Percentiles rank a stretch among this genome's conserved stretches.
Conservation (phyloP, 768 basidiomycete genomes). For the Fibroporia radiculosa region DNA sequence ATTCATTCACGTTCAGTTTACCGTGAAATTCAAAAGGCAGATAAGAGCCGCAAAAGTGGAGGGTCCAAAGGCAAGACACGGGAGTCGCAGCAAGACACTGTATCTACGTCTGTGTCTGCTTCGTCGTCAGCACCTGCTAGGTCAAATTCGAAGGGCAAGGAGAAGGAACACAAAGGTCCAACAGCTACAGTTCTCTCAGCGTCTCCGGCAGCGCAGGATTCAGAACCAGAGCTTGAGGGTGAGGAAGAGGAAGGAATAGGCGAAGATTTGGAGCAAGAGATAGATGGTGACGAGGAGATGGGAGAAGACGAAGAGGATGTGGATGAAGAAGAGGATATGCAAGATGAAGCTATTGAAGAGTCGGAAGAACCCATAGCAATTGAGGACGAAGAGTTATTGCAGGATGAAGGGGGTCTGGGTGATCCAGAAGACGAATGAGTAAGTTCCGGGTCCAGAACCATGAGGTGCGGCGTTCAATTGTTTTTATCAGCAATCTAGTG, state of each 20-base stretch:
- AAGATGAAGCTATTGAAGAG: constrained; percentile 34
- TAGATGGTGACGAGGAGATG: constrained; percentile 28
- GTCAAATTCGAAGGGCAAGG: constrained; percentile 30
- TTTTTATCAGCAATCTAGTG: too few species aligned
- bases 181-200: constrained; percentile 20
- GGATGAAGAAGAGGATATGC: constrained; percentile 23
- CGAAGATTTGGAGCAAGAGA: constrained; percentile 22
- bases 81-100: constrained; percentile 13
- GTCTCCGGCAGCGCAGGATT: constrained; percentile 5
- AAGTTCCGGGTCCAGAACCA: too few species aligned
- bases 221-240: constrained; percentile 14
- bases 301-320: constrained; percentile 28
- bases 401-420: constrained; percentile 33
- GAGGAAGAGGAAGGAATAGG: constrained; percentile 23
- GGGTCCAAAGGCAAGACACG: constrained; percentile 16
- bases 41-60: constrained; percentile 37
- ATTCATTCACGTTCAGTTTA: constrained; percentile 40
- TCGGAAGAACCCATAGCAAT: constrained; percentile 34
- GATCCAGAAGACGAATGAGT: constrained; percentile 2
- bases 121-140: constrained; percentile 7
- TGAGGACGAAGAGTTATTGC: constrained; percentile 36
- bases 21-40: constrained; percentile 53
- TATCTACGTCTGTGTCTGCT: constrained; percentile 21
- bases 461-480: too few species aligned
- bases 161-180: constrained; percentile 10